Conservation (phyloP, 495 filamentous ascomycete genomes). For the Achaetomiella virescens region DNA sequence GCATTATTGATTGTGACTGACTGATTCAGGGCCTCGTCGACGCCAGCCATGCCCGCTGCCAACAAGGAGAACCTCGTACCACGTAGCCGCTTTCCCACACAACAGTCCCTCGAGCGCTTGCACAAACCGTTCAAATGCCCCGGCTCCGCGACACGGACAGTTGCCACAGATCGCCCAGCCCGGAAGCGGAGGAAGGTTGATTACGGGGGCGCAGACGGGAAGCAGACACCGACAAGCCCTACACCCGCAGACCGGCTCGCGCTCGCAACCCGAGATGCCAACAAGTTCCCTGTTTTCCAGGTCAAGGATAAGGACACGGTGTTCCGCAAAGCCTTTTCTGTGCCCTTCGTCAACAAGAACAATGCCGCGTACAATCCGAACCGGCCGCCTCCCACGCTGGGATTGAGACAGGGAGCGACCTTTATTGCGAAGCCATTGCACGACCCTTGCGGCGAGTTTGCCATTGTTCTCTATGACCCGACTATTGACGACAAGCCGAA, state of each 20-base stretch:
- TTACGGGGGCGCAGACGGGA: slow-evolving; percentile 78
- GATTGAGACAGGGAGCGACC: slow-evolving; percentile 72
- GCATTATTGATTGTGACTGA: too few species aligned
- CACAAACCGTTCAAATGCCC: slow-evolving; percentile 91
- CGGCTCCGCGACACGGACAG: slow-evolving; percentile 63
- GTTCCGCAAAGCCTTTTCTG: slow-evolving; percentile 75
- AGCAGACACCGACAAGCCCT: slow-evolving; percentile 69
- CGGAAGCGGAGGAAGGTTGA: slow-evolving; percentile 86
- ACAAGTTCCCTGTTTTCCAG: slow-evolving; percentile 85
- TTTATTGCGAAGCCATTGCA: slow-evolving; percentile 90
- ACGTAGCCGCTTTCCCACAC: slow-evolving; percentile 34
- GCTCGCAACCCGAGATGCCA: slow-evolving; percentile 79
- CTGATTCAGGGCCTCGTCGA: not conserved
- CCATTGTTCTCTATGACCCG: slow-evolving; percentile 93
- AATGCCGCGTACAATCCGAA: slow-evolving; percentile 63
- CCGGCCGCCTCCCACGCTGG: slow-evolving; percentile 77
- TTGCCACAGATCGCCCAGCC: slow-evolving; percentile 72
- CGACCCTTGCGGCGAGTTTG: slow-evolving; percentile 91
- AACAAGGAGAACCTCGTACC: slow-evolving; percentile 28
- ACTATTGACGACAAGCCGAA: slow-evolving; percentile 81
- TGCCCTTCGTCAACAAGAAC: slow-evolving; percentile 82
- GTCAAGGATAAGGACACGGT: slow-evolving; percentile 77
- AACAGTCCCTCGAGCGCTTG: slow-evolving; percentile 59
- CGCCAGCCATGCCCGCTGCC: slow-evolving; percentile 16
- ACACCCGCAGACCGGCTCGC: slow-evolving; percentile 78